Conservation (phyloP, 495 filamentous ascomycete genomes). For the Xylaria longipes region DNA sequence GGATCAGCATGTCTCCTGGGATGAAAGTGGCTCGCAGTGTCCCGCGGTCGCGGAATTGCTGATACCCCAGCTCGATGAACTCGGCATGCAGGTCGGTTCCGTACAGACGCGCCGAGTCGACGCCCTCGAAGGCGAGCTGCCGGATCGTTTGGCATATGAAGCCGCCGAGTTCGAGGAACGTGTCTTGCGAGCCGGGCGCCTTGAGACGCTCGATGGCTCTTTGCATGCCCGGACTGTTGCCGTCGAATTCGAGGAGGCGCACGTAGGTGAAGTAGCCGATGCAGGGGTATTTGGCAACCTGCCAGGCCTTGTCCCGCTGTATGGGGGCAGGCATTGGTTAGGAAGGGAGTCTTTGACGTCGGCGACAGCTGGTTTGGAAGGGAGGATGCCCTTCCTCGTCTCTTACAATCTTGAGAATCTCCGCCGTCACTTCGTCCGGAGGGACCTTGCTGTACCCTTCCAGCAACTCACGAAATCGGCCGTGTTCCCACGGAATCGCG, state of each 20-base stretch:
- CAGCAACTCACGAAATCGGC: conserved; percentile 37
- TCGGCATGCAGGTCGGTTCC: conserved; percentile 45
- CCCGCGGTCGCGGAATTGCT: conserved; percentile 36
- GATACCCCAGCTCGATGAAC: conserved; percentile 49
- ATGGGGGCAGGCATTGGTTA: background rate
- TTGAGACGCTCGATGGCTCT: conserved; percentile 37
- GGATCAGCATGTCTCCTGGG: conserved; percentile 33
- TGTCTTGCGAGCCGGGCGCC: conserved; percentile 34
- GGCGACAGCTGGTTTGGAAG: background rate
- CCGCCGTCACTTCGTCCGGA: conserved; percentile 44
- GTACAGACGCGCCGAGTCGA: conserved; percentile 39
- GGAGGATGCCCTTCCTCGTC: conserved; percentile 1
- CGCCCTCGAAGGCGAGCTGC: conserved; percentile 51
- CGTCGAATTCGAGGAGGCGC: conserved; percentile 38
- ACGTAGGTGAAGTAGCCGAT: conserved; percentile 51
- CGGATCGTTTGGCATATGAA: conserved; percentile 60
- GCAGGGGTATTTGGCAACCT: conserved; percentile 48
- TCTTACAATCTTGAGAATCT: conserved; percentile 51
- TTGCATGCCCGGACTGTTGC: conserved; percentile 33
- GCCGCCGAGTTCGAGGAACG: conserved; percentile 58
- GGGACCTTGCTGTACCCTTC: conserved; percentile 53
- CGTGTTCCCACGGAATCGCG: conserved; percentile 12
- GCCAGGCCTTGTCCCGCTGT: conserved; percentile 49
- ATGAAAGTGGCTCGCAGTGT: conserved; percentile 19
- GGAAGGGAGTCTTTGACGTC: background rate